Evolutionary conservation across 1,284 basidiomycete species (phyloP).

Genomic region (Rhodotorula sp.): DNA sequence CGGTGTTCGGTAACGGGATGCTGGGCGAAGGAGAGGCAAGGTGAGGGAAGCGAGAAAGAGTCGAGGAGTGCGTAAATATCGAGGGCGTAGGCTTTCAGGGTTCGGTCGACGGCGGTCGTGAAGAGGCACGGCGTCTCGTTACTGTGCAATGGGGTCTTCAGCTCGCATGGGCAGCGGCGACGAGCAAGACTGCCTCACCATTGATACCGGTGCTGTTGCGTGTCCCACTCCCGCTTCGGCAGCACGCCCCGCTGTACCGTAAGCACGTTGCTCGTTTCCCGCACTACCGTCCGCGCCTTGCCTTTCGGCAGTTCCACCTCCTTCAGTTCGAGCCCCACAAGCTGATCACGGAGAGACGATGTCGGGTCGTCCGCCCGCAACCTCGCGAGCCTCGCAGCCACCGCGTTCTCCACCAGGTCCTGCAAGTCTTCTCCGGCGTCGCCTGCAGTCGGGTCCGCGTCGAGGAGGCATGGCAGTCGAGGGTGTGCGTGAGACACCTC

Average conservation of each 20-base stretch:
- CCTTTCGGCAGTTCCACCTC: background rate
- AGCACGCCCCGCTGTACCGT: slow-evolving; percentile 22
- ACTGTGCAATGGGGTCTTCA: background rate
- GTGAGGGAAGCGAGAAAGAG: slow-evolving; percentile 25
- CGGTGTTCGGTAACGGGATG: slow-evolving; percentile 7
- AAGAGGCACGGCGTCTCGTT: slow-evolving; percentile 34
- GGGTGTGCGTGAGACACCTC: slow-evolving; percentile 17
- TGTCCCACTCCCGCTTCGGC: slow-evolving; percentile 39
- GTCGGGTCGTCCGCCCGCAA: slow-evolving; percentile 14
- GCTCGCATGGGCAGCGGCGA: too few species aligned
- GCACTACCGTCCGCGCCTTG: slow-evolving; percentile 17
- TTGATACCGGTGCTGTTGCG: slow-evolving; percentile 25
- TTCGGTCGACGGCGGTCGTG: slow-evolving; percentile 41
- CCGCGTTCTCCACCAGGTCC: slow-evolving; percentile 34
- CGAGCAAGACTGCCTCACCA: slow-evolving; percentile 1
- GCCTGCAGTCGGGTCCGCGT: background rate
- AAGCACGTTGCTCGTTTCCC: slow-evolving; percentile 38
- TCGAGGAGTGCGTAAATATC: slow-evolving; percentile 37
- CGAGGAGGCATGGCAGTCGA: background rate
- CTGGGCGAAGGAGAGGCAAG: slow-evolving; percentile 35
- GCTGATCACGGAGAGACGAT: slow-evolving; percentile 9
- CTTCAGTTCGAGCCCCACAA: slow-evolving; percentile 6
- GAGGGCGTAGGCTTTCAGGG: slow-evolving; percentile 34
- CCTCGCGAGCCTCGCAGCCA: slow-evolving; percentile 15
- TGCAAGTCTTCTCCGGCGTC: slow-evolving; percentile 9